phyloP scores from a whole-genome alignment of 2,329 filamentous ascomycete species.

The Phaeophleospora eucalypticola region DNA sequence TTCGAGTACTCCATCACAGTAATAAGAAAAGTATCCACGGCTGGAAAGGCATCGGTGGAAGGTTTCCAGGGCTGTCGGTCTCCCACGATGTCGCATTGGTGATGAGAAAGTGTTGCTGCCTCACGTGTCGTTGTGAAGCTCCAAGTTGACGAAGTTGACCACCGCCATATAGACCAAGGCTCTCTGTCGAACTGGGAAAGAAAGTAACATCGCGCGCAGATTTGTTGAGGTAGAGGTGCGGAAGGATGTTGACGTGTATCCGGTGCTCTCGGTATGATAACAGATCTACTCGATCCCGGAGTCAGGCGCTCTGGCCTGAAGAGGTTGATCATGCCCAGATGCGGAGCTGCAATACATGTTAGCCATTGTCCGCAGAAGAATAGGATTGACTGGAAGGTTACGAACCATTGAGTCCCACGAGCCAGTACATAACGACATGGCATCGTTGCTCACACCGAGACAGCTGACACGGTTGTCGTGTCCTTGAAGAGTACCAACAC shows the following conservation, averaged over 20 bases:
- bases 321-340: constrained; percentile 46
- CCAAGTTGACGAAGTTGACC: constrained; percentile 2
- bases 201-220: not conserved
- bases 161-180: constrained; percentile 14
- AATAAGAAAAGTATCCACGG: constrained; percentile 17
- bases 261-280: too few species aligned
- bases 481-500: constrained; percentile 92
- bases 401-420: constrained; percentile 98
- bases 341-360: constrained; percentile 40
- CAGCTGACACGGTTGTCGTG: constrained; percentile 99
- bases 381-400: too few species aligned
- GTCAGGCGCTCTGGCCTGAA: constrained; percentile 1
- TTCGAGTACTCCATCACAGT: constrained; percentile 20
- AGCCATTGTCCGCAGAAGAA: constrained; percentile 10
- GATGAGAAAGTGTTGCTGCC: constrained; percentile 9
- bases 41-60: constrained; percentile 10
- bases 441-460: constrained; percentile 96
- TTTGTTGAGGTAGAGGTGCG: not conserved
- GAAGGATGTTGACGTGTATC: not conserved
- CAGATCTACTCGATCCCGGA: too few species aligned
- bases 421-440: constrained; percentile 97
- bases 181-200: constrained; percentile 9
- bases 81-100: constrained; percentile 8
- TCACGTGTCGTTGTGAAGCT: constrained; percentile 7
- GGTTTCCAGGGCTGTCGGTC: constrained; percentile 6